A percentile compares a stretch with the other conserved stretches of the same genome.
These are phyloP conservation scores for Microthlaspi erraticum DNA, from an alignment of 345 rosid genomes.

Conservation along the genomic window DNA sequence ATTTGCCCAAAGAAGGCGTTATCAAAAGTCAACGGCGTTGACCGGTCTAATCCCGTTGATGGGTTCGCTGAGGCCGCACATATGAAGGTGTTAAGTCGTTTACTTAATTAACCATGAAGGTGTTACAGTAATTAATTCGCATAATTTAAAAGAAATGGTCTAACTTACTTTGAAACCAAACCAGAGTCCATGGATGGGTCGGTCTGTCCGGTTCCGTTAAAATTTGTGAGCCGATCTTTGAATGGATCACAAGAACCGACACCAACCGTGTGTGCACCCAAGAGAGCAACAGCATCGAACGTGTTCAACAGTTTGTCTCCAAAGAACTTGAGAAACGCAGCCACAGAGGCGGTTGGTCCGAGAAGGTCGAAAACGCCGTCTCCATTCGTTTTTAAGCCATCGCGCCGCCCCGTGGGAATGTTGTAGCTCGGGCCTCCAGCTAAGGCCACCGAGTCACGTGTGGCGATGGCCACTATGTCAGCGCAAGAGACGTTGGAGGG, in stretches of 20 bases:
- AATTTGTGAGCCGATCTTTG: conserved; percentile 49
- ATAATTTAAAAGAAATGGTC: background rate
- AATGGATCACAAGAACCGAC: conserved; percentile 62
- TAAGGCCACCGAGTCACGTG: conserved; percentile 61
- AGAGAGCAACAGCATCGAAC: conserved; percentile 60
- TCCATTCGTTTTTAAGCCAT: conserved; percentile 50
- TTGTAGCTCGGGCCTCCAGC: conserved; percentile 56
- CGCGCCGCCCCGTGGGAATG: conserved; percentile 62
- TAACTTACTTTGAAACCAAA: conserved; percentile 38
- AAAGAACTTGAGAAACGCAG: conserved; percentile 49
- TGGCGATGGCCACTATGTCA: conserved; percentile 52
- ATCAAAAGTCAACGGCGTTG: conserved; percentile 55
- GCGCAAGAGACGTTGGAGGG: conserved; percentile 39
- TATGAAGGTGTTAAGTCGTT: background rate
- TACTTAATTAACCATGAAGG: background rate
- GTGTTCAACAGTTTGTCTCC: conserved; percentile 43
- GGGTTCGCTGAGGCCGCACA: conserved; percentile 51
- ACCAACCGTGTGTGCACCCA: conserved; percentile 75
- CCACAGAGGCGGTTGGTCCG: conserved; percentile 48
- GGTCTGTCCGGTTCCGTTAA: conserved; percentile 47
- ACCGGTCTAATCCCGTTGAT: conserved; percentile 58
- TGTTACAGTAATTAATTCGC: too few species aligned
- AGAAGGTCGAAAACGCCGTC: conserved; percentile 47
- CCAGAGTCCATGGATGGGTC: conserved; percentile 58
- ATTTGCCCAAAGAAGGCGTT: conserved; percentile 54